A percentile compares a stretch with the other conserved stretches of the same genome.
phyloP scores from a whole-genome alignment of 768 basidiomycete genomes.

The Astraeus odoratus region DNA sequence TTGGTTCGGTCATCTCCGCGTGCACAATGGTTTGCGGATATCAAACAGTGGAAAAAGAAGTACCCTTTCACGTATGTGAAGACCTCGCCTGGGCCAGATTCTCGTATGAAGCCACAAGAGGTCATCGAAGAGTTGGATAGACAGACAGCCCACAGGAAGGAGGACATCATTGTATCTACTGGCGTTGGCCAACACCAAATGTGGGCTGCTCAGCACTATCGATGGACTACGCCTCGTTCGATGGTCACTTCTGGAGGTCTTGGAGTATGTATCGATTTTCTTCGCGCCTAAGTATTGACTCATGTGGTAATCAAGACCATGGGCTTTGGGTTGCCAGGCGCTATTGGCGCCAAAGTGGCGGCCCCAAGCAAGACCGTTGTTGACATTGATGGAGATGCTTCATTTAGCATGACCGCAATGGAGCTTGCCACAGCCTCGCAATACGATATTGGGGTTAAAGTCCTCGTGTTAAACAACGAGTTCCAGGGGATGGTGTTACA shows the following conservation, averaged over 20 bases:
- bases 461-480: conserved; percentile 89
- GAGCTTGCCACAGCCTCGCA: conserved; percentile 93
- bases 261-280: conserved; percentile 54
- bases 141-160: conserved; percentile 74
- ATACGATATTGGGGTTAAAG: conserved; percentile 91
- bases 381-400: conserved; percentile 97
- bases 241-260: conserved; percentile 94
- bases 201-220: conserved; percentile 95
- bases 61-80: conserved; percentile 89
- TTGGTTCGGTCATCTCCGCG: conserved; percentile 60
- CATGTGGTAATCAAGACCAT: conserved; percentile 58
- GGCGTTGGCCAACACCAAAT: conserved; percentile 99
- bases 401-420: conserved; percentile 99
- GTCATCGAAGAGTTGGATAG: conserved; percentile 88
- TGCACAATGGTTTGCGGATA: conserved; percentile 75
- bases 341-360: conserved; percentile 96
- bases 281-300: not conserved
- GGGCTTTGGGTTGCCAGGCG: conserved; percentile 94
- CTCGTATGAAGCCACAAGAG: conserved; percentile 91
- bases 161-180: conserved; percentile 81
- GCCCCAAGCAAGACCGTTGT: conserved; percentile 89
- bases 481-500: conserved; percentile 99
- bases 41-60: conserved; percentile 75
- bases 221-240: conserved; percentile 82
- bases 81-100: conserved; percentile 43